Evolutionary conservation across 176 grass and related monocot species (phyloP).

Genomic region (Stipa capillata): DNA sequence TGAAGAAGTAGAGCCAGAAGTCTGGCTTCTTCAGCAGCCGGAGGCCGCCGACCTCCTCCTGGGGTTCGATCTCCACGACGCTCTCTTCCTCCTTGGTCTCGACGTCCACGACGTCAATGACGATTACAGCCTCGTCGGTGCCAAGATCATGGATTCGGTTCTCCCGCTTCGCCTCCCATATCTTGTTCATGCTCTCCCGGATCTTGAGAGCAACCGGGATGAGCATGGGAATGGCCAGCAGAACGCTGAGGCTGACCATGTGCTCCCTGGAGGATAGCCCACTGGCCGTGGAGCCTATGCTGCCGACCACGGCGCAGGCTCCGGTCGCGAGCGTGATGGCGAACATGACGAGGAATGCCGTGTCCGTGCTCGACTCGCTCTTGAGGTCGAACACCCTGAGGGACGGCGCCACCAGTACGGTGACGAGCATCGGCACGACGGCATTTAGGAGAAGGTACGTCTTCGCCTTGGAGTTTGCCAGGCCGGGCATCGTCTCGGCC

Average conservation of each 20-base stretch:
- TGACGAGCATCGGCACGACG: conserved; percentile 59
- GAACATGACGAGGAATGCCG: conserved; percentile 73
- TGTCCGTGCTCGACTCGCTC: conserved; percentile 7
- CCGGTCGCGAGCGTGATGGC: conserved; percentile 80
- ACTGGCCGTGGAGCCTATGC: conserved; percentile 46
- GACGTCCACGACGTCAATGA: not conserved
- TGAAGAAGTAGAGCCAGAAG: conserved; percentile 97
- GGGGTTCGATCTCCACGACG: not conserved
- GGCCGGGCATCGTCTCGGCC: conserved; percentile 25
- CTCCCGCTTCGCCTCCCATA: conserved; percentile 55
- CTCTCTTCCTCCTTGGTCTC: conserved; percentile 4
- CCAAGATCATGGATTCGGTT: conserved; percentile 58
- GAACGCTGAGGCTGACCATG: conserved; percentile 55
- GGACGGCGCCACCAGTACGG: conserved; percentile 53
- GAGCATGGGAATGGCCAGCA: conserved; percentile 49
- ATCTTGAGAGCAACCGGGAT: conserved; percentile 63
- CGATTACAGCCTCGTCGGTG: conserved; percentile 33
- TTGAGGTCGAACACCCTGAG: conserved; percentile 41
- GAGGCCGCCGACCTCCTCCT: conserved; percentile 64
- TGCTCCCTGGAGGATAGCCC: conserved; percentile 57
- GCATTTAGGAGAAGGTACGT: conserved; percentile 88
- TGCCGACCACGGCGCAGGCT: conserved; percentile 65
- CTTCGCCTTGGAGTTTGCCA: conserved; percentile 38
- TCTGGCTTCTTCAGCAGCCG: conserved; percentile 49
- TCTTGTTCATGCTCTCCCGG: conserved; percentile 41